Evolutionary conservation across 140 eudicot genomes (phyloP).

Genomic region (Ambrosia hybrid): DNA sequence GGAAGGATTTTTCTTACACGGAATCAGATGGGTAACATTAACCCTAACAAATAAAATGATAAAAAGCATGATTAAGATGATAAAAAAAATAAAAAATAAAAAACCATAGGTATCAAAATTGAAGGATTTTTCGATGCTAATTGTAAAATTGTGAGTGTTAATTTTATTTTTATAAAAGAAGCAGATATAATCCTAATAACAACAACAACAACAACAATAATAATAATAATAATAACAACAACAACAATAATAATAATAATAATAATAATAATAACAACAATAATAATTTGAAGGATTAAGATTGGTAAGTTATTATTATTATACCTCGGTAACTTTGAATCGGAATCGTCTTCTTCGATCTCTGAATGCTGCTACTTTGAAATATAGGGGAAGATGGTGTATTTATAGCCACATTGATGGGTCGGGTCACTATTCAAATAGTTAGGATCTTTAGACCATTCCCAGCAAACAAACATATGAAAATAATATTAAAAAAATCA

Average conservation of each 20-base stretch:
- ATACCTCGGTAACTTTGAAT: constrained; percentile 6
- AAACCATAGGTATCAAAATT: neutral
- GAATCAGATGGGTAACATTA: neutral
- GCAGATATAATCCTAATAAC: no score
- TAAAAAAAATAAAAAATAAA: neutral
- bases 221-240: no score
- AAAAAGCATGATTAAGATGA: neutral
- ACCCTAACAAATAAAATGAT: neutral
- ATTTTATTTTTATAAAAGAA: no score
- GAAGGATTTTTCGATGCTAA: neutral
- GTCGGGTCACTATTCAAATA: constrained; percentile 3
- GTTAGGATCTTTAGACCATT: neutral
- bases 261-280: no score
- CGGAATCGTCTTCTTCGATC: constrained; percentile 10
- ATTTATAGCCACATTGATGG: neutral
- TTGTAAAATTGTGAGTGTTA: neutral
- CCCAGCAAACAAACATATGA: no score
- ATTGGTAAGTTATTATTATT: neutral
- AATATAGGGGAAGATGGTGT: constrained; percentile 1
- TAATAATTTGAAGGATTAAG: neutral
- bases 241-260: no score
- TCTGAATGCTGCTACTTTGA: constrained; percentile 1
- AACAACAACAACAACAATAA: no score
- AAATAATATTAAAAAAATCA: no score
- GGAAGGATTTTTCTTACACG: neutral